Evolutionary conservation across 2,329 filamentous ascomycete species (phyloP).

Genomic region (Amesomyces nigricolor): DNA sequence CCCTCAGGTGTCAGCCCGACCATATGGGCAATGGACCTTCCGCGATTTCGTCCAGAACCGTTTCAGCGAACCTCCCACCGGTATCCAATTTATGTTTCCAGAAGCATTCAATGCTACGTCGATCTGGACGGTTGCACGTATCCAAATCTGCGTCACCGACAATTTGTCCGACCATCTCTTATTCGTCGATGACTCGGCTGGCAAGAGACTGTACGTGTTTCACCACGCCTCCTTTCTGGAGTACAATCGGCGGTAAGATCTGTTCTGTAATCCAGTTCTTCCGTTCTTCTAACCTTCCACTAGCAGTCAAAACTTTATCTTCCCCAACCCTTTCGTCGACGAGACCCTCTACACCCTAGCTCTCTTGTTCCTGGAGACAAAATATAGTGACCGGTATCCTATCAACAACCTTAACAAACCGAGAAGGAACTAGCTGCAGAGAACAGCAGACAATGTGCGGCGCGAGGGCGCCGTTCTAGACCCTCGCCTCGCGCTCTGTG

Average conservation of each 20-base stretch:
- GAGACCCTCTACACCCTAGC: slow-evolving; percentile 4
- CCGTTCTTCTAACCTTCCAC: background rate
- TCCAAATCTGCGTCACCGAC: slow-evolving; percentile 1
- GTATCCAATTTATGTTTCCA: background rate
- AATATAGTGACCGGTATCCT: background rate
- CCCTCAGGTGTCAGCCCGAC: too few relatives aligned
- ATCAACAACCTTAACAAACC: too few relatives aligned
- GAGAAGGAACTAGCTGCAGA: background rate
- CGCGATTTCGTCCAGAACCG: too few relatives aligned
- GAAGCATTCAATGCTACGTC: slow-evolving; percentile 1
- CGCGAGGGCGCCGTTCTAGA: background rate
- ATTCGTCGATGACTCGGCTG: slow-evolving; percentile 5
- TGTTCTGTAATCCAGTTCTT: background rate
- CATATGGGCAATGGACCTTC: too few relatives aligned
- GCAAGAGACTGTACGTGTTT: slow-evolving; percentile 2
- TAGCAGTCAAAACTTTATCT: background rate
- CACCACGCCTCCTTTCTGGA: slow-evolving; percentile 4
- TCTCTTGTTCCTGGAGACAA: background rate
- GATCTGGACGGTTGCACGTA: background rate
- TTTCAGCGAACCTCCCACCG: background rate
- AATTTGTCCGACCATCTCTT: slow-evolving; percentile 10
- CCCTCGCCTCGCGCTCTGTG: background rate
- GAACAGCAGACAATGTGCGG: background rate
- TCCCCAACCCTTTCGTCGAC: slow-evolving; percentile 1
- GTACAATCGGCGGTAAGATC: background rate